Percentiles rank a stretch among this genome's conserved stretches.
These are phyloP conservation scores for Spongispora temasekensis DNA, from an alignment of 1,284 basidiomycete species.

Conservation along the genomic window DNA sequence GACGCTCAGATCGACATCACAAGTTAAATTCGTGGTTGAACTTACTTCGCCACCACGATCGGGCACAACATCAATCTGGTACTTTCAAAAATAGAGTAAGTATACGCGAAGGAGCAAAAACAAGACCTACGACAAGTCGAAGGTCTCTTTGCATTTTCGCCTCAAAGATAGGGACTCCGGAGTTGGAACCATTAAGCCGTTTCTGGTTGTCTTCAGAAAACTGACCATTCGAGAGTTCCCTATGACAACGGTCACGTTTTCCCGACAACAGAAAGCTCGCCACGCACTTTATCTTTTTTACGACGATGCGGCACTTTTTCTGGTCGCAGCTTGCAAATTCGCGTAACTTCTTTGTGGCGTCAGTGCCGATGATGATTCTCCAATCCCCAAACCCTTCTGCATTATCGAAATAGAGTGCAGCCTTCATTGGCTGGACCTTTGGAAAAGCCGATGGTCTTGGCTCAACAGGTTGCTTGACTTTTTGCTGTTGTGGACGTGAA, in stretches of 20 bases:
- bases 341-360: conserved; percentile 47
- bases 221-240: conserved; percentile 64
- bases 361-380: conserved; percentile 49
- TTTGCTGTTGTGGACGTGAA: background rate
- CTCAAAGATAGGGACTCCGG: conserved; percentile 61
- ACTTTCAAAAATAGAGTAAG: conserved; percentile 39
- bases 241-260: conserved; percentile 26
- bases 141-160: conserved; percentile 67
- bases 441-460: conserved; percentile 38
- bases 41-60: conserved; percentile 53
- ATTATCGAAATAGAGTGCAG: conserved; percentile 51
- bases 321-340: conserved; percentile 41
- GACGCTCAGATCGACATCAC: background rate
- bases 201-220: conserved; percentile 73
- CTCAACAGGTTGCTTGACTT: conserved; percentile 1
- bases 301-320: conserved; percentile 47
- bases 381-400: conserved; percentile 55
- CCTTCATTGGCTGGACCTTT: conserved; percentile 49
- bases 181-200: conserved; percentile 46
- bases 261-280: background rate
- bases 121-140: conserved; percentile 54
- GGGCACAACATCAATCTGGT: conserved; percentile 61
- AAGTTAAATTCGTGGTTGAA: background rate
- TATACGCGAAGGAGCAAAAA: conserved; percentile 1
- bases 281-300: conserved; percentile 61